Percentiles rank a stretch among this genome's conserved stretches.
phyloP scores from a whole-genome alignment of 2,329 filamentous ascomycete genomes.

The Cladosporium austrohemisphaericum region DNA sequence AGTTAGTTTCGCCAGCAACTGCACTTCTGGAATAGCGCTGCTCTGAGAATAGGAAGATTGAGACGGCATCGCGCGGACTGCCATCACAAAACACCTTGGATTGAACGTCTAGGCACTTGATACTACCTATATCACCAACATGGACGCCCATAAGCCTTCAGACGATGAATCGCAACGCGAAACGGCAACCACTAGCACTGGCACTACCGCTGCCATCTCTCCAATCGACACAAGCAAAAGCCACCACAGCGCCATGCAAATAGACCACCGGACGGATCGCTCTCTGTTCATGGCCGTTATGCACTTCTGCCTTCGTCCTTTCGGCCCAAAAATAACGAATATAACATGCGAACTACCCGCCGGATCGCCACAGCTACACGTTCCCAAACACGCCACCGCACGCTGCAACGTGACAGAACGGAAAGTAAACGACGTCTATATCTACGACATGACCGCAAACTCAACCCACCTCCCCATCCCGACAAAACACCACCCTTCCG shows the following conservation, averaged over 20 bases:
- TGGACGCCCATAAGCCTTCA: not conserved
- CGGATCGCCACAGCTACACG: slow-evolving; percentile 40
- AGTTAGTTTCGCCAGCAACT: too few species aligned
- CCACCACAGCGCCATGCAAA: slow-evolving; percentile 24
- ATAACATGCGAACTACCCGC: slow-evolving; percentile 31
- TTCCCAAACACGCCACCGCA: slow-evolving; percentile 33
- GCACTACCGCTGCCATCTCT: too few species aligned
- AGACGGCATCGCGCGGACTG: too few species aligned
- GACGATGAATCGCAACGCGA: not conserved
- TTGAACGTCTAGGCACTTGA: too few species aligned
- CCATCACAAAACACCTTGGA: too few species aligned
- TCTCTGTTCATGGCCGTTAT: slow-evolving; percentile 34
- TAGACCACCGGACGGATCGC: slow-evolving; percentile 38
- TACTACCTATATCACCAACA: too few species aligned
- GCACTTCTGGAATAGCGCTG: too few species aligned
- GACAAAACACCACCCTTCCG: not conserved
- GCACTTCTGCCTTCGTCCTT: slow-evolving; percentile 36
- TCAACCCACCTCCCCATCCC: not conserved
- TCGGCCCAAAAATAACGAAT: slow-evolving; percentile 36
- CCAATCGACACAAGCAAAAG: not conserved
- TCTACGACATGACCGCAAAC: slow-evolving; percentile 41
- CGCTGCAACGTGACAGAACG: slow-evolving; percentile 39
- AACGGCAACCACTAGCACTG: too few species aligned
- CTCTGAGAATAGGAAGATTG: too few species aligned
- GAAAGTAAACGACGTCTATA: slow-evolving; percentile 40